Percentiles rank a stretch among this genome's conserved stretches.
phyloP scores from a whole-genome alignment of 2,329 filamentous ascomycete genomes.

The Fusarium subglutinans region DNA sequence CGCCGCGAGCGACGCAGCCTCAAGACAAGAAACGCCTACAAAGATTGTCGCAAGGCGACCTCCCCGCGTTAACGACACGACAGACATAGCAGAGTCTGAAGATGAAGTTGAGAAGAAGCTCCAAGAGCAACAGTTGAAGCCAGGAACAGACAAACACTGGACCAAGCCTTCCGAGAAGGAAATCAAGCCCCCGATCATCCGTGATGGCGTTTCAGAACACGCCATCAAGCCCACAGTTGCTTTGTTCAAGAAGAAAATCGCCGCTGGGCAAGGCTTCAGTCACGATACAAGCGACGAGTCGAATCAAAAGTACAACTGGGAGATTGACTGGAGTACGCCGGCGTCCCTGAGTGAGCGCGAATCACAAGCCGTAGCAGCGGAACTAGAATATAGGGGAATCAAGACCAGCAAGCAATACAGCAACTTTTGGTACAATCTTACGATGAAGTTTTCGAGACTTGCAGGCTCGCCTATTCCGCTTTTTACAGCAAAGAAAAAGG shows the following conservation, averaged over 20 bases:
- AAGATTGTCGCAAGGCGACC: neutral
- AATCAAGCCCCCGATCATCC: slow-evolving; percentile 30
- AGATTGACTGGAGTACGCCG: slow-evolving; percentile 23
- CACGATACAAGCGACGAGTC: neutral
- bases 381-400: slow-evolving; percentile 28
- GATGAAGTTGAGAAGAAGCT: slow-evolving; percentile 3
- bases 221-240: slow-evolving; percentile 37
- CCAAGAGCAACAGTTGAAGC: neutral
- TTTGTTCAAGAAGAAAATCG: slow-evolving; percentile 30
- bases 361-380: slow-evolving; percentile 17
- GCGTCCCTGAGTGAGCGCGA: neutral
- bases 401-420: slow-evolving; percentile 21
- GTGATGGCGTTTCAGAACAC: slow-evolving; percentile 38
- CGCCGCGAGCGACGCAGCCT: neutral
- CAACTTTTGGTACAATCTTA: slow-evolving; percentile 42
- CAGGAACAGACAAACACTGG: neutral
- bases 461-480: slow-evolving; percentile 34
- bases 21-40: slow-evolving; percentile 13
- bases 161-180: slow-evolving; percentile 11
- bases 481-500: slow-evolving; percentile 39
- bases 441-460: slow-evolving; percentile 30
- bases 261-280: slow-evolving; percentile 17
- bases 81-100: neutral
- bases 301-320: slow-evolving; percentile 22
- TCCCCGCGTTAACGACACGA: neutral